Base-by-base conservation (phyloP, 805 yeast genomes). In the Ogataea angusta region DNA sequence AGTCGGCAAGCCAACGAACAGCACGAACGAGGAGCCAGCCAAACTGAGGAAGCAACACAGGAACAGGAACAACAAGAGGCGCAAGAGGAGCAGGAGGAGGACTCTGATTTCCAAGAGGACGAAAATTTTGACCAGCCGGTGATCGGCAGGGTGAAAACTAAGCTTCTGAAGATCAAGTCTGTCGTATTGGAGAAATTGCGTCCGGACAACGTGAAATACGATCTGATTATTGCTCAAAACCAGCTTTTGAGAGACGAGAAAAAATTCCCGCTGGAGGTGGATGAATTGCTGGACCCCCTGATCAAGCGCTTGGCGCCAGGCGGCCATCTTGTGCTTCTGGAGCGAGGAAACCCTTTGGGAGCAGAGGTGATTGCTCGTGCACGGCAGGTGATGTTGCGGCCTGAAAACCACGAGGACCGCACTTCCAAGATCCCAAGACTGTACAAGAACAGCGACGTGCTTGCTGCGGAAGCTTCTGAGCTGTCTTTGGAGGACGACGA, bases 301-400 rank as follows among this genome's bases (percentile, higher is more conserved):
- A 66, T 89, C 17, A 67, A 71, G 13, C 64, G 85, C 13, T 63
- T 90, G 33, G 74, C 77, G 12, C 96, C 96, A 0, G 76, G 78
- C 9, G 99, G 98, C 0, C 80, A 81, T 43, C 62, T 91, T 10
- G 81, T 89, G 1, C 59, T 93, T 2, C 65, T 90, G 3, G 98
- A 93, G 64, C 71, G 96, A 47, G 99, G 99, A 3, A 85, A 84
- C 41, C 87, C 97, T 0, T 56, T 80, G 23, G 98, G 98, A 0
- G 87, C 87, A 57, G 99, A 93, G 62, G 71, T 79, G 3, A 74
- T 89, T 42, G 95, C 96, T 0, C 70, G 96, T 39, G 96, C 97
- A 4, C 72, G 99, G 54, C 96, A 91, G 59, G 65, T 87, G 4
- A 78, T 88, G 75, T 66, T 91, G n/a, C 77, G 98, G 51, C 96